These are phyloP conservation scores for Quercus wislizeni DNA, from an alignment of 306 rosid species.

Conservation along the genomic window DNA sequence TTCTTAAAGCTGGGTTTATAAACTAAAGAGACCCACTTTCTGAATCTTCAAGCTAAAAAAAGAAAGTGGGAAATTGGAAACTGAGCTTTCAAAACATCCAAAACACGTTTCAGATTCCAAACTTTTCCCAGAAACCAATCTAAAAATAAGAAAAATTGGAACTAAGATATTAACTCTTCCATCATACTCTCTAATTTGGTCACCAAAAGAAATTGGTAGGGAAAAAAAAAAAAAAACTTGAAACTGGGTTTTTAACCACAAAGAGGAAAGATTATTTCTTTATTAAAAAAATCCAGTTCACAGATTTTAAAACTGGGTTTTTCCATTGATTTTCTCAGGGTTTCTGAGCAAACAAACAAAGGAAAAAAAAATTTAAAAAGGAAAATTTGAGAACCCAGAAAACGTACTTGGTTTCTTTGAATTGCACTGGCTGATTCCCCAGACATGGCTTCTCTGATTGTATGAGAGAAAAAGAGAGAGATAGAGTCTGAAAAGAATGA, in stretches of 20 bases:
- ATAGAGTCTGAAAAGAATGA: background rate
- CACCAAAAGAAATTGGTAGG: background rate
- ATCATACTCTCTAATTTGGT: background rate
- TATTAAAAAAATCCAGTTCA: conserved; percentile 1
- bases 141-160: background rate
- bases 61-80: too few relatives aligned
- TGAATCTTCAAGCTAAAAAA: background rate
- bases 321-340: background rate
- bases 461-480: conserved; percentile 4
- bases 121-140: background rate
- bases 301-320: conserved; percentile 1
- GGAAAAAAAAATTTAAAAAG: background rate
- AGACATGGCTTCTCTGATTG: conserved; percentile 56
- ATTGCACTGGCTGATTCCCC: conserved; percentile 77
- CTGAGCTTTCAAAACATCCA: too few relatives aligned
- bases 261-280: background rate
- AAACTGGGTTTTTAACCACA: background rate
- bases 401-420: conserved; percentile 74
- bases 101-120: background rate
- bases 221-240: background rate
- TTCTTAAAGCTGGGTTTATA: background rate
- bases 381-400: conserved; percentile 4
- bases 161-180: background rate
- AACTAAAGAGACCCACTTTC: background rate
- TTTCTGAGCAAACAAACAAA: background rate